A percentile compares a stretch with the other conserved stretches of the same genome.
phyloP scores from a whole-genome alignment of 805 yeast genomes.

The Lachancea sp. region DNA sequence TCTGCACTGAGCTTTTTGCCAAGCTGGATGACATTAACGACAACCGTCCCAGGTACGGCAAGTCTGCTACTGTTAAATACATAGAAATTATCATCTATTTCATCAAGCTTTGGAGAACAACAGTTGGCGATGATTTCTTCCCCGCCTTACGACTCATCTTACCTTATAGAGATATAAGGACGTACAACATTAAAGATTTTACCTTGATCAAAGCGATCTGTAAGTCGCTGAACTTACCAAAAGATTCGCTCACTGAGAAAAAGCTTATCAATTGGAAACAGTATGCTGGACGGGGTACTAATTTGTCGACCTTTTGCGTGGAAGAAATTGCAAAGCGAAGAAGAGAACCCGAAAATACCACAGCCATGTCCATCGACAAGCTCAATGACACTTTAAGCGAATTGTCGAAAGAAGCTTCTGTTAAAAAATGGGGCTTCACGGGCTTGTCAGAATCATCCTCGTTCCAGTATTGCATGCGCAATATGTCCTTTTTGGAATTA shows the following conservation, averaged over 20 bases:
- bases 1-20: conserved; percentile 31
- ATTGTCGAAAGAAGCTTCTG: conserved; percentile 31
- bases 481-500: conserved; percentile 55
- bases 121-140: conserved; percentile 57
- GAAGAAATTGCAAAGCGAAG: conserved; percentile 40
- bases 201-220: conserved; percentile 47
- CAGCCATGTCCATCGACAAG: conserved; percentile 40
- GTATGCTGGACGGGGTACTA: conserved; percentile 38
- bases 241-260: conserved; percentile 54
- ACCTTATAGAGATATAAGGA: conserved; percentile 58
- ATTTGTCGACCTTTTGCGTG: conserved; percentile 44
- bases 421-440: conserved; percentile 16
- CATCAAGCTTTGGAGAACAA: conserved; percentile 43
- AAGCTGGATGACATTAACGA: conserved; percentile 24
- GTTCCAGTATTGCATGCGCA: conserved; percentile 44
- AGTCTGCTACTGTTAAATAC: conserved; percentile 20
- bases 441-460: conserved; percentile 29
- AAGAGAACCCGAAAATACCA: conserved; percentile 38
- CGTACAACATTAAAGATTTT: conserved; percentile 58
- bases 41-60: conserved; percentile 13
- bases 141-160: conserved; percentile 58
- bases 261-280: conserved; percentile 44
- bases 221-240: conserved; percentile 51
- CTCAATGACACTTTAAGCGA: conserved; percentile 43
- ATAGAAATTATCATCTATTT: conserved; percentile 35